Evolutionary conservation across 371 early-diverging fungal species (phyloP).

Genomic region (Phascolomyces articulosus): DNA sequence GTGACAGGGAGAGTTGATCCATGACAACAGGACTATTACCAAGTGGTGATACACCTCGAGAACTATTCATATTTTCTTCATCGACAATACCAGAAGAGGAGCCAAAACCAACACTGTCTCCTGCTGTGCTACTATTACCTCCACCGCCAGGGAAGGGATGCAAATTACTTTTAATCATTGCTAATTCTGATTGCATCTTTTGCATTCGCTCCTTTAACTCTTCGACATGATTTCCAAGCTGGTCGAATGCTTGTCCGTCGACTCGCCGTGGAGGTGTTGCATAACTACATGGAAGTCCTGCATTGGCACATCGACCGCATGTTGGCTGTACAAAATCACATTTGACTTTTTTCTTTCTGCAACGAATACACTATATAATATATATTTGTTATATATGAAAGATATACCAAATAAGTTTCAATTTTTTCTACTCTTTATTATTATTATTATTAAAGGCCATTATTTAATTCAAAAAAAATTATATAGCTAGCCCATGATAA

Average conservation of each 20-base stretch:
- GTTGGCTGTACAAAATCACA: slow-evolving; percentile 69
- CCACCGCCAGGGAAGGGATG: slow-evolving; percentile 36
- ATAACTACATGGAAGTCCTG: slow-evolving; percentile 57
- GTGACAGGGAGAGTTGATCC: slow-evolving; percentile 5
- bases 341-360: slow-evolving; percentile 69
- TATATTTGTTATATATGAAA: background rate
- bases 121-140: slow-evolving; percentile 10
- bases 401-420: too few species aligned
- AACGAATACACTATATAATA: slow-evolving; percentile 50
- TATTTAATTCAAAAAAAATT: too few species aligned
- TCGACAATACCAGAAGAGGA: slow-evolving; percentile 8
- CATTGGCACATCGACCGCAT: slow-evolving; percentile 61
- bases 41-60: slow-evolving; percentile 13
- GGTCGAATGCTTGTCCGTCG: slow-evolving; percentile 62
- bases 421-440: too few species aligned
- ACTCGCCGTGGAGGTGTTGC: slow-evolving; percentile 59
- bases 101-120: slow-evolving; percentile 4
- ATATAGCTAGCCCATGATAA: too few species aligned
- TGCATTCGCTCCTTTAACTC: slow-evolving; percentile 55
- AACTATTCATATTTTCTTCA: slow-evolving; percentile 13
- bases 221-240: slow-evolving; percentile 53
- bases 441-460: too few species aligned
- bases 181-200: slow-evolving; percentile 51
- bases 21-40: slow-evolving; percentile 8
- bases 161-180: slow-evolving; percentile 53